Evolutionary conservation across 768 basidiomycete genomes (phyloP), one percentile per base, ranked within the genome.

Genomic region (Phaffia australis): DNA sequence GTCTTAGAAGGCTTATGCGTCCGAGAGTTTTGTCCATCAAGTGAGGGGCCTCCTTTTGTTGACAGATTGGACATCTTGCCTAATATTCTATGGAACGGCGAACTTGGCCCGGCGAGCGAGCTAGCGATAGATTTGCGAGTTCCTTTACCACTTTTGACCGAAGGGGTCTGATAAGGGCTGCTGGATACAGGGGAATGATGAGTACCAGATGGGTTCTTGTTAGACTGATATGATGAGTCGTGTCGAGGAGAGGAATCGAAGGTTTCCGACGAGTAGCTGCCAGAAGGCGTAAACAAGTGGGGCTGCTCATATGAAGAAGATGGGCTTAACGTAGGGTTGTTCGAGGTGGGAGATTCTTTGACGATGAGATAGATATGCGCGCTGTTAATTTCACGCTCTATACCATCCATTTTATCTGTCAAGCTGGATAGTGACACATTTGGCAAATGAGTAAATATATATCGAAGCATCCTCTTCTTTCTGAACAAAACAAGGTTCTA

Each of bases 11-110:
- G 59, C n/a, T 32, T 25, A 42, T 46, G 25, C 42, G 46, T 47
- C n/a, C 35, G 35, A 42, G 29, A 8, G 30, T 9, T 30, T 25
- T 29, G 55, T 19, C 21, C n/a, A 21, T 15, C 55, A 2, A 14
- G 6, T 25, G n/a, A n/a, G 11, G 11, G 49, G 55, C 56, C 29
- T n/a, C 56, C 18, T 32, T 30, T 50, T 56, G 30, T 8, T 57
- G 55, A 25, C 47, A 65, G 16, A 15, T 30, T 42, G 42, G 30
- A 42, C 56, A 65, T 58, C 48, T 59, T 58, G 46, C 64, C 64
- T 18, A 65, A 21, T 56, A 65, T 65, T 27, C 56, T 48, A 11
- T 47, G 29, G 21, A 65, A 49, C 1, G 64, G 64, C 15, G 64
- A 65, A 56, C 49, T 57, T 19, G 64, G 58, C 23, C 56, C 27